Evolutionary conservation across 2,329 filamentous ascomycete species (phyloP), one percentile per base, ranked within the genome.

Genomic region (Bretziella fagacearum): DNA sequence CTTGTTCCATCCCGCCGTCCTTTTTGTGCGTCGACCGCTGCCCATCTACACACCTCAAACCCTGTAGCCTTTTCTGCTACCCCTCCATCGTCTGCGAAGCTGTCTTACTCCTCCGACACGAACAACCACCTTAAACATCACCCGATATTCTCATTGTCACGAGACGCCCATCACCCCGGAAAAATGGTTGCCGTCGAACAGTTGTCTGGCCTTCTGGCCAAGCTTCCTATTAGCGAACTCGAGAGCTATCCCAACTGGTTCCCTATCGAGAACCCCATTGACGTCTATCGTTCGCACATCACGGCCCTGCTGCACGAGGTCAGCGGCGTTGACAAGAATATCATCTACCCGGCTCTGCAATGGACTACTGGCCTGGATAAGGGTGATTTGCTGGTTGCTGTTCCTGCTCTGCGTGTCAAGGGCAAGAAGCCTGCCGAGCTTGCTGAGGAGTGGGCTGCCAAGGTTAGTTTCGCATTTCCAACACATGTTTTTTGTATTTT

Each of bases 351-450:
- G 22, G 76, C 77, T 30, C 66, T 93, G 35, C 74, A 81, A 65
- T 89, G 83, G 82, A 89, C 84, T 4, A 69, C 75, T 52, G 75
- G 79, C 30, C 68, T 86, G 18, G 84, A 91, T 54, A 85, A 87
- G 66, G 85, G 85, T 41, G 85, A 93, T 62, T 65, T 93, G 55
- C 73, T 83, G 46, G 64, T 93, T 40, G 79, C 84, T 6, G 76
- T 84, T 6, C 82, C 85, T 13, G 81, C 84, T n/a, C 70, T 93
- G 53, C 72, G 84, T 52, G 63, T 89, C 56, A 89, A 81, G 64
- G 77, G 77, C 53, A 69, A 69, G 60, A 81, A 81, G 59, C 76
- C 77, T 8, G 65, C 68, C 51, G 74, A 73, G 54, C 64, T 81
- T 45, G 77, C 72, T 10, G 61, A 65, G 52, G 71, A 82, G 57